Percentiles rank a stretch among this genome's conserved stretches.
Conservation (phyloP, 2,329 filamentous ascomycete genomes). For the Chrysosporium keratinophilum region DNA sequence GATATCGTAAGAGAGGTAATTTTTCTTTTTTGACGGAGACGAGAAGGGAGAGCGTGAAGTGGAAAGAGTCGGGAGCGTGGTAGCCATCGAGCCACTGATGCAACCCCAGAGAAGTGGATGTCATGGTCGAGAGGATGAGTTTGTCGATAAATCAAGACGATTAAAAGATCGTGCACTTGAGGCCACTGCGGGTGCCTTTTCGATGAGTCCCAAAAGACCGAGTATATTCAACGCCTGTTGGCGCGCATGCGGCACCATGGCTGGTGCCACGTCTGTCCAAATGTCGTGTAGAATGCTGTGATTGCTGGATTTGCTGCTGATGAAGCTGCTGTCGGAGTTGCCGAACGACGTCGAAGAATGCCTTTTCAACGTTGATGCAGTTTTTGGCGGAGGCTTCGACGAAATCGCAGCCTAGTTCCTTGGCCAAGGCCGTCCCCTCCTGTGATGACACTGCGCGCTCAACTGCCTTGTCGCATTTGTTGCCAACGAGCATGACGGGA, state of each 20-base stretch:
- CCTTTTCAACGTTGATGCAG: conserved; percentile 96
- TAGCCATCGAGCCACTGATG: not conserved
- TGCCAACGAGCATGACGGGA: conserved; percentile 95
- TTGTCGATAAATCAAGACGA: not conserved
- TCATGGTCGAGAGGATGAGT: not conserved
- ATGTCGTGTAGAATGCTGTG: conserved; percentile 20
- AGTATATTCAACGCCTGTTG: conserved; percentile 30
- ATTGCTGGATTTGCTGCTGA: conserved; percentile 27
- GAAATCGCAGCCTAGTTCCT: conserved; percentile 89
- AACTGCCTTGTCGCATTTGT: conserved; percentile 94
- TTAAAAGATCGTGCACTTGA: conserved; percentile 34
- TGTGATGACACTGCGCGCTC: conserved; percentile 95
- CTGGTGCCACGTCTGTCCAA: conserved; percentile 31
- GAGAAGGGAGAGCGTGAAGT: not conserved
- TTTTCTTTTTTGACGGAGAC: not conserved
- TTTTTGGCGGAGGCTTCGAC: conserved; percentile 96
- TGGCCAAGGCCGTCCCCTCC: conserved; percentile 82
- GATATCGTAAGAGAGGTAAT: not conserved
- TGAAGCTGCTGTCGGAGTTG: conserved; percentile 77
- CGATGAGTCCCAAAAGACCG: conserved; percentile 33
- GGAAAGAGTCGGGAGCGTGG: not conserved
- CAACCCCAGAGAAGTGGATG: not conserved
- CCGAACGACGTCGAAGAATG: conserved; percentile 93
- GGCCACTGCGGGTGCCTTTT: conserved; percentile 27
- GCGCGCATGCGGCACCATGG: conserved; percentile 22